Evolutionary conservation across 2,329 filamentous ascomycete genomes (phyloP).

Genomic region (Rutstroemia sp.): DNA sequence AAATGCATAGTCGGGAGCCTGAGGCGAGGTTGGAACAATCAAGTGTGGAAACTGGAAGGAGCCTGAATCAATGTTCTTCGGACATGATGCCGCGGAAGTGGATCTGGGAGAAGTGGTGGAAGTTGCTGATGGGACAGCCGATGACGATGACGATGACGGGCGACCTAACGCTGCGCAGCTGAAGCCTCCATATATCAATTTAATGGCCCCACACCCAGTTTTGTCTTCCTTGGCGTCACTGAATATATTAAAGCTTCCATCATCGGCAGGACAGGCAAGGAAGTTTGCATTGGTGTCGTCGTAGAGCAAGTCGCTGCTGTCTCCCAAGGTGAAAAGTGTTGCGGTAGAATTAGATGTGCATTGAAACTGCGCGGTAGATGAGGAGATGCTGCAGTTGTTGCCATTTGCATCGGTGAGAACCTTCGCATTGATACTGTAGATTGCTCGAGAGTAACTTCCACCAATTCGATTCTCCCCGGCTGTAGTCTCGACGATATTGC

Average conservation of each 20-base stretch:
- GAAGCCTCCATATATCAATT: slow-evolving; percentile 20
- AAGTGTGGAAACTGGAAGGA: slow-evolving; percentile 52
- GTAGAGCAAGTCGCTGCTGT: slow-evolving; percentile 18
- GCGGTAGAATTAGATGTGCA: slow-evolving; percentile 10
- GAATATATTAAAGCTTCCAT: slow-evolving; percentile 24
- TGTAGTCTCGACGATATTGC: slow-evolving; percentile 15
- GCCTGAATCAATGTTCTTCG: slow-evolving; percentile 20
- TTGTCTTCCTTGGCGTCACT: slow-evolving; percentile 15
- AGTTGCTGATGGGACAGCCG: background rate
- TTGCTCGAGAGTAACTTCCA: slow-evolving; percentile 17
- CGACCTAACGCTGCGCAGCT: slow-evolving; percentile 20
- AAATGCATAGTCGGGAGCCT: slow-evolving; percentile 41
- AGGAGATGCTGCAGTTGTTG: slow-evolving; percentile 21
- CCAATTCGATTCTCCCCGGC: slow-evolving; percentile 24
- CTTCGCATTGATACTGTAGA: slow-evolving; percentile 18
- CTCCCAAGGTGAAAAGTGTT: slow-evolving; percentile 7
- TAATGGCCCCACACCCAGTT: slow-evolving; percentile 22
- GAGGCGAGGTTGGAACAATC: slow-evolving; percentile 52
- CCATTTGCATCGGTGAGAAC: slow-evolving; percentile 16
- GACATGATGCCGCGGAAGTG: slow-evolving; percentile 8
- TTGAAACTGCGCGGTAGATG: slow-evolving; percentile 20
- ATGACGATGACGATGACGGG: background rate
- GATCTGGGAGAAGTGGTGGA: background rate
- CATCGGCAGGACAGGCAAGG: slow-evolving; percentile 23
- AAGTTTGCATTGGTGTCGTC: slow-evolving; percentile 15